Evolutionary conservation across 495 filamentous ascomycete genomes (phyloP).

Genomic region (Cercophora scortea): DNA sequence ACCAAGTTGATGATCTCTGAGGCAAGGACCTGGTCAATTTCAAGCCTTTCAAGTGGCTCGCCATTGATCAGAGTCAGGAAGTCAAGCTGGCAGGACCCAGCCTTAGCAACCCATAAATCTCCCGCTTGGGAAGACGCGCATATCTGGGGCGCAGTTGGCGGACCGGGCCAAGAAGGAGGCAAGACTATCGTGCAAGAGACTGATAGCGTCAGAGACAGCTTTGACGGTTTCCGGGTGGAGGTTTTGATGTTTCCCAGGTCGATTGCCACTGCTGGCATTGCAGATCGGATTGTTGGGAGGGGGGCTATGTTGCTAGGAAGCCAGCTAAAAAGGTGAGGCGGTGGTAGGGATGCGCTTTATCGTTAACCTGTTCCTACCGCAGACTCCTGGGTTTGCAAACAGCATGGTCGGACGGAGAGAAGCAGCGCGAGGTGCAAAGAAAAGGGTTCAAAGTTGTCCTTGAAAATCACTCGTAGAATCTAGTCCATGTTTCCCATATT

Average conservation of each 20-base stretch:
- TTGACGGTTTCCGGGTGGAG: conserved; percentile 5
- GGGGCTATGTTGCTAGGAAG: not conserved
- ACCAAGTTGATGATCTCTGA: not conserved
- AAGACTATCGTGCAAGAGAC: conserved; percentile 8
- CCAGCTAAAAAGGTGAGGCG: not conserved
- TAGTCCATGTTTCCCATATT: no score
- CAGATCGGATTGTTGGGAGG: not conserved
- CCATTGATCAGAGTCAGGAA: conserved; percentile 13
- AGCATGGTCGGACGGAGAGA: no score
- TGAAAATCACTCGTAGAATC: no score
- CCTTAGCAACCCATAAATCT: conserved; percentile 20
- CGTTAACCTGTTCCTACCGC: no score
- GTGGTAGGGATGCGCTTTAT: not conserved
- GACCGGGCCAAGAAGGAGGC: not conserved
- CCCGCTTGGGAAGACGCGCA: conserved; percentile 6
- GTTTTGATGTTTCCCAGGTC: conserved; percentile 16
- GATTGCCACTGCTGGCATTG: conserved; percentile 9
- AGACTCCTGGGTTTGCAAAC: no score
- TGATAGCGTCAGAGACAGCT: conserved; percentile 10
- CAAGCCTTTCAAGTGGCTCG: not conserved
- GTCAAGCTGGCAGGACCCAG: conserved; percentile 17
- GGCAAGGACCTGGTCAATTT: not conserved
- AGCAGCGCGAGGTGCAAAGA: no score
- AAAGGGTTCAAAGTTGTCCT: no score
- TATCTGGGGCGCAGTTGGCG: conserved; percentile 9